Conservation (phyloP, 306 rosid species). For the Quercus dentata region DNA sequence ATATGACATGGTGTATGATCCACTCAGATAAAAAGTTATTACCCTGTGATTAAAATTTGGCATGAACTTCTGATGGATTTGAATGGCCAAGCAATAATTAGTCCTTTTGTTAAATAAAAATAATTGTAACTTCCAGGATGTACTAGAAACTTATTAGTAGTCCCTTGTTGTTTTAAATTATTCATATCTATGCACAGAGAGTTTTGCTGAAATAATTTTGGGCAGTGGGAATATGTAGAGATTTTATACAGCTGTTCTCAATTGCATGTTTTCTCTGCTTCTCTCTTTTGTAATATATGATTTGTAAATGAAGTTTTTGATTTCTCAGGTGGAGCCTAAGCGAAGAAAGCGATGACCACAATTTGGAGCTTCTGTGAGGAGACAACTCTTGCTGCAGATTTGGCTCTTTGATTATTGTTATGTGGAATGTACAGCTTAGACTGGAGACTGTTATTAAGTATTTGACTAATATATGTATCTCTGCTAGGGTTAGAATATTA, state of each 20-base stretch:
- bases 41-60: background rate
- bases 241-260: background rate
- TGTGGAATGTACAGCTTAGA: slow-evolving; percentile 45
- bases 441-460: slow-evolving; percentile 27
- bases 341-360: slow-evolving; percentile 60
- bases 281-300: background rate
- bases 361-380: slow-evolving; percentile 1
- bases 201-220: too few species aligned
- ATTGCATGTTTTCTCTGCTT: background rate
- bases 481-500: slow-evolving; percentile 21
- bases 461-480: slow-evolving; percentile 42
- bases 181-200: too few species aligned
- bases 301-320: background rate
- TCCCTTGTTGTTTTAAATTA: too few species aligned
- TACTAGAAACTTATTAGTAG: too few species aligned
- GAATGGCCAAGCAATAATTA: too few species aligned
- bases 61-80: too few species aligned
- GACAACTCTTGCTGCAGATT: slow-evolving; percentile 10
- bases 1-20: background rate
- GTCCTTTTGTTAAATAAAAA: too few species aligned
- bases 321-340: slow-evolving; percentile 66
- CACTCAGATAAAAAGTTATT: background rate
- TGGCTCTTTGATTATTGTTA: slow-evolving; percentile 24
- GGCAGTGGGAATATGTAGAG: background rate
- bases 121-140: too few species aligned